Evolutionary conservation across 1,139 yeast species (phyloP).

Genomic region (Candida pseudoviswanathii): DNA sequence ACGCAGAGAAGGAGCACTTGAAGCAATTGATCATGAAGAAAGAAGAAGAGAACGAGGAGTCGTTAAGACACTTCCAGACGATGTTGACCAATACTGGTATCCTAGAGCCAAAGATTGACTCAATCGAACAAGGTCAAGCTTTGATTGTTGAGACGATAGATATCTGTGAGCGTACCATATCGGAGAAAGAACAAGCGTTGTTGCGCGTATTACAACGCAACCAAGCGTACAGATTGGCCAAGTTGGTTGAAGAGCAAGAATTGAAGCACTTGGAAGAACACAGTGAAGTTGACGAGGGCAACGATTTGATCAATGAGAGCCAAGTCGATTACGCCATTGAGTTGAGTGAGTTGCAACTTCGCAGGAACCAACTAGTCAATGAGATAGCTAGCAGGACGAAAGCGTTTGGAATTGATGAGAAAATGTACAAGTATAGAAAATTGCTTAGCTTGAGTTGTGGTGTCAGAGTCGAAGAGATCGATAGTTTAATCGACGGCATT

Average conservation of each 20-base stretch:
- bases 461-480: slow-evolving; percentile 76
- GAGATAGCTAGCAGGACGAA: slow-evolving; percentile 39
- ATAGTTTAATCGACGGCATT: slow-evolving; percentile 54
- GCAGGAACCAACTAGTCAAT: slow-evolving; percentile 47
- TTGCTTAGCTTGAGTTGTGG: slow-evolving; percentile 85
- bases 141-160: slow-evolving; percentile 24
- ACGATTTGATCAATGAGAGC: slow-evolving; percentile 23
- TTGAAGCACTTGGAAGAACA: slow-evolving; percentile 13
- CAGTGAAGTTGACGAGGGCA: slow-evolving; percentile 12
- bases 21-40: slow-evolving; percentile 19
- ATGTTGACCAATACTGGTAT: slow-evolving; percentile 17
- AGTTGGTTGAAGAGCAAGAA: slow-evolving; percentile 31
- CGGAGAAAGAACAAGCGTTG: slow-evolving; percentile 37
- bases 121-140: slow-evolving; percentile 31
- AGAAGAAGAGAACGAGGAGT: slow-evolving; percentile 11
- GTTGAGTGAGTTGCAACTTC: slow-evolving; percentile 55
- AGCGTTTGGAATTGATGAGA: slow-evolving; percentile 45
- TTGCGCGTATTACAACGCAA: slow-evolving; percentile 27
- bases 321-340: slow-evolving; percentile 36
- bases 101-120: slow-evolving; percentile 27
- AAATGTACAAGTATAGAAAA: slow-evolving; percentile 79
- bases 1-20: slow-evolving; percentile 22
- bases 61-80: slow-evolving; percentile 10
- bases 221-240: slow-evolving; percentile 35
- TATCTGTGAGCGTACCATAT: slow-evolving; percentile 31